Base-by-base conservation (phyloP, 1,284 basidiomycete genomes). In the Cryptococcus maquisensis region DNA sequence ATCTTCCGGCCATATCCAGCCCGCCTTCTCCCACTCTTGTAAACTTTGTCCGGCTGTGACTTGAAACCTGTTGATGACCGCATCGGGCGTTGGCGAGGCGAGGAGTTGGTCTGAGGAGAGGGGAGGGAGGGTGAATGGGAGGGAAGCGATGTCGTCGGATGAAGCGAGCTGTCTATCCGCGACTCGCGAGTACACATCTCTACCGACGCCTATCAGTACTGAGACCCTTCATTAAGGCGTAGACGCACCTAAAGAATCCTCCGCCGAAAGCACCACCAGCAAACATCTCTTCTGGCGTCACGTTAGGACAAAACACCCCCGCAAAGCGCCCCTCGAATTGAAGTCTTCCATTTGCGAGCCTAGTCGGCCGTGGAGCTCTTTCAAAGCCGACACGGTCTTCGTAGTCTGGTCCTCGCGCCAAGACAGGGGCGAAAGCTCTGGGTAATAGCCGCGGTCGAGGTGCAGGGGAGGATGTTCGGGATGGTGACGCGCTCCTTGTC, bases 201-300 rank as follows among this genome's bases (percentile, higher is more conserved):
- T 71, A 46, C 23, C 15, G 10, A 44, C 23, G 1, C n/a, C 15
- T n/a, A 9, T 24, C 24, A 50, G 10, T 28, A 23, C 37, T 21
- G 18, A 53, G 35, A 18, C 26, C 23, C 10, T 13, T 40, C 20
- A 21, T 42, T 8, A 41, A 23, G 3, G 21, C 4, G 39, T n/a
- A 15, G 10, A 52, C 64, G 62, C 51, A 76, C 72, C 67, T 65
- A 57, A 78, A 80, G 50, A 76, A 75, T 1, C 65, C 74, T 2
- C 79, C 78, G 2, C 76, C 78, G 52, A 79, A 79, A 7, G 77
- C 76, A 3, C 79, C 79, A 1, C 72, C 73, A 10, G 60, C 54
- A 26, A 79, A 72, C 66, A 80, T 75, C 61, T 80, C 77, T 44
- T 76, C 70, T 0, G 79, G 79, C 1, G 78, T 79, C 20, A 80